Conservation (phyloP, 2,329 filamentous ascomycete species). For the Coniochaeta prunicola region DNA sequence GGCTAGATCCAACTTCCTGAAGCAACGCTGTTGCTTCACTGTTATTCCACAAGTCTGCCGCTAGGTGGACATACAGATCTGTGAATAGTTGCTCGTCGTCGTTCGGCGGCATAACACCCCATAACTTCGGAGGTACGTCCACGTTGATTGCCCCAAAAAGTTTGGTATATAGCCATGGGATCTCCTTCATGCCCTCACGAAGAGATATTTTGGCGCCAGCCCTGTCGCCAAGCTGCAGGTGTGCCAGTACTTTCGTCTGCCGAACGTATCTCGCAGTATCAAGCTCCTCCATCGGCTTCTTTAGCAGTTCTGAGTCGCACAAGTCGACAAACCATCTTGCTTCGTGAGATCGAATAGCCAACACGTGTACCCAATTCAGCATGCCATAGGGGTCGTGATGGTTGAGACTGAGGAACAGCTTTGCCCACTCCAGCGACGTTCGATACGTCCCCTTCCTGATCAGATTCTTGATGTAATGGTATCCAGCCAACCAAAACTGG, state of each 20-base stretch:
- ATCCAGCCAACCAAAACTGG: slow-evolving; percentile 85
- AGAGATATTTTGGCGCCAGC: slow-evolving; percentile 60
- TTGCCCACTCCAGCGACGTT: slow-evolving; percentile 90
- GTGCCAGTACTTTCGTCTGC: slow-evolving; percentile 71
- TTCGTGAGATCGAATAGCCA: slow-evolving; percentile 76
- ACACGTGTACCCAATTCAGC: slow-evolving; percentile 71
- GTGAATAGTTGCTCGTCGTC: slow-evolving; percentile 62
- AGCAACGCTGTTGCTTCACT: slow-evolving; percentile 63
- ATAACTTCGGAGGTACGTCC: slow-evolving; percentile 71
- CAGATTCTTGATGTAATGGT: slow-evolving; percentile 80
- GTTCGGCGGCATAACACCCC: slow-evolving; percentile 66
- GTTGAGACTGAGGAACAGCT: slow-evolving; percentile 70
- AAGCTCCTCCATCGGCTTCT: slow-evolving; percentile 16
- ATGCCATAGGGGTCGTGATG: slow-evolving; percentile 78
- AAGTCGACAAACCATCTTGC: slow-evolving; percentile 70
- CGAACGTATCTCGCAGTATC: slow-evolving; percentile 48
- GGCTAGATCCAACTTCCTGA: slow-evolving; percentile 44
- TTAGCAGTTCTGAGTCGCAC: slow-evolving; percentile 39
- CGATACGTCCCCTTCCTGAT: slow-evolving; percentile 88
- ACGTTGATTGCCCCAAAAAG: slow-evolving; percentile 77
- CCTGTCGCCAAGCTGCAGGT: slow-evolving; percentile 61
- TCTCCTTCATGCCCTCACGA: slow-evolving; percentile 57
- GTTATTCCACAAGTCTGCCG: slow-evolving; percentile 83
- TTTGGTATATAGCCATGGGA: slow-evolving; percentile 79
- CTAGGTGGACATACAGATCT: slow-evolving; percentile 66